phyloP scores from a whole-genome alignment of 1,284 basidiomycete species.

The Rhodotorula mucilaginosa region DNA sequence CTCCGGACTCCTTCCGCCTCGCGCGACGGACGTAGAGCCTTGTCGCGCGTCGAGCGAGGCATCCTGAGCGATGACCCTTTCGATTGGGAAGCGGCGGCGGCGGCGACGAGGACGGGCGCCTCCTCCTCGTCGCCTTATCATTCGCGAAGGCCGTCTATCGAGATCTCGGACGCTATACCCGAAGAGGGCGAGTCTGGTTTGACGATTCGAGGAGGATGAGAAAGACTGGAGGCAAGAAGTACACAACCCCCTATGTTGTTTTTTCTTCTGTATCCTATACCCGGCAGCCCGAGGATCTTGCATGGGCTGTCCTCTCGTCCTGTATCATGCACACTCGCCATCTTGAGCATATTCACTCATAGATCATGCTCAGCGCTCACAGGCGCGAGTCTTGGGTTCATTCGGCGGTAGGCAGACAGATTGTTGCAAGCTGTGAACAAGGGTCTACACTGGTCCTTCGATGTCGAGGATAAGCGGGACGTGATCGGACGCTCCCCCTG shows the following conservation, averaged over 20 bases:
- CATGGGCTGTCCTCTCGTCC: too few species aligned
- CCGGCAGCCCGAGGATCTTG: too few species aligned
- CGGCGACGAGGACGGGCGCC: neutral
- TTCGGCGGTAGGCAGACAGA: too few species aligned
- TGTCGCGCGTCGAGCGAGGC: neutral
- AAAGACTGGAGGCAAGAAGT: too few species aligned
- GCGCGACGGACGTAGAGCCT: neutral
- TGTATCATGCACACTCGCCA: too few species aligned
- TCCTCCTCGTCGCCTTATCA: neutral
- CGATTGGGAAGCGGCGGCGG: neutral
- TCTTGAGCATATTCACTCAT: too few species aligned
- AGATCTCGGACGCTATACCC: conserved; percentile 8
- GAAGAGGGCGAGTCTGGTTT: conserved; percentile 23
- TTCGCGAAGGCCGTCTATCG: neutral
- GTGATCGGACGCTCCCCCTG: conserved; percentile 43
- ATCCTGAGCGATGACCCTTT: neutral
- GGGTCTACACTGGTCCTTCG: conserved; percentile 37
- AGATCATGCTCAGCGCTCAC: too few species aligned
- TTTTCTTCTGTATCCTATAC: too few species aligned
- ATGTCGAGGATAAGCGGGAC: conserved; percentile 42
- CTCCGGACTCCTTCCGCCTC: neutral
- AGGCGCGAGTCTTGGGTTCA: too few species aligned
- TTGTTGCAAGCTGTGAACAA: too few species aligned
- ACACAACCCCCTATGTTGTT: neutral
- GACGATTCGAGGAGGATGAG: conserved; percentile 1